Evolutionary conservation across 768 basidiomycete genomes (phyloP).

Genomic region (Trametes elegans): DNA sequence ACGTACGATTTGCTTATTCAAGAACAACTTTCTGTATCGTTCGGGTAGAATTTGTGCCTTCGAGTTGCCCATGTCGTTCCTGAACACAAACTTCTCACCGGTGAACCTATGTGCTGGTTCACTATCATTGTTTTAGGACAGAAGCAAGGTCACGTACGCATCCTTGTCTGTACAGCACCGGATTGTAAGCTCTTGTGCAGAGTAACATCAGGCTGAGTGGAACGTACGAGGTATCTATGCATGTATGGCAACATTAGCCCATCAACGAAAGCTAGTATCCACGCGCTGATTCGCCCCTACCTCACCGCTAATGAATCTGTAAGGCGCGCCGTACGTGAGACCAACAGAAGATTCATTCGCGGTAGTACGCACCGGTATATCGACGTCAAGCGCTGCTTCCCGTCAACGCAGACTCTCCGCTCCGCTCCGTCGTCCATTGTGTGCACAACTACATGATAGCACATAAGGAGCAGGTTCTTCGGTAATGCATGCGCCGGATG

Average conservation of each 20-base stretch:
- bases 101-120: conserved; percentile 32
- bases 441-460: conserved; percentile 42
- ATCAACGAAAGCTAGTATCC: not conserved
- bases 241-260: not conserved
- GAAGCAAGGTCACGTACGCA: conserved; percentile 36
- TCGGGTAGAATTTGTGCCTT: conserved; percentile 45
- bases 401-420: conserved; percentile 69
- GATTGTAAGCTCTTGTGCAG: no score
- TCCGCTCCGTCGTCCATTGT: conserved; percentile 61
- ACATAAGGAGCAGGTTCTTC: not conserved
- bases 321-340: not conserved
- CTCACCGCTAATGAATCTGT: conserved; percentile 67
- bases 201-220: no score
- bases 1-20: conserved; percentile 62
- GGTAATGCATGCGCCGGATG: no score
- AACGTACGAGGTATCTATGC: conserved; percentile 56
- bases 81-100: conserved; percentile 55
- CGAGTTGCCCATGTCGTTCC: conserved; percentile 25
- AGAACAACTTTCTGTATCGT: conserved; percentile 55
- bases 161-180: conserved; percentile 46
- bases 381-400: conserved; percentile 78
- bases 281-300: conserved; percentile 41
- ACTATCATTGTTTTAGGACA: not conserved
- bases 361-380: conserved; percentile 53
- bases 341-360: not conserved